Base-by-base conservation (phyloP, 345 rosid species). In the Linum usitatissimum region DNA sequence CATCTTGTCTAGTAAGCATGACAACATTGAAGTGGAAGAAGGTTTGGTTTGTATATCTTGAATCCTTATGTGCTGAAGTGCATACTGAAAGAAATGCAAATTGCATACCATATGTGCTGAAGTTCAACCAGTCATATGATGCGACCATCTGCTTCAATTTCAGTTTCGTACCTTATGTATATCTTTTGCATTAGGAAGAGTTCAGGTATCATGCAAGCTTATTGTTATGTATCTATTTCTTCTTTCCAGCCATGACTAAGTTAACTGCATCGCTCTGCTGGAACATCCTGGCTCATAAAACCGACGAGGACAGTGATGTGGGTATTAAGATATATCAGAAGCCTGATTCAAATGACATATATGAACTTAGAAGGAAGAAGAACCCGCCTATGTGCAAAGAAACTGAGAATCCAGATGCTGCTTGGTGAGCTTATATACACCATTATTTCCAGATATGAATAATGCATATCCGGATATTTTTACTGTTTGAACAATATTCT, bases 251-350 rank as follows among this genome's bases (percentile, higher is more conserved):
- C 62, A 81, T 89, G 98, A 79, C 76, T 61, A 55, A 76, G 31
- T 78, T 92, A 75, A 83, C 82, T 20, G 87, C 98, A 49, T 86
- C 96, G 40, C 73, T 89, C 75, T 86, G 96, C 75, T 92, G 98
- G 96, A 92, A 92, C 66, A 80, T 92, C 63, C 78, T 89, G 71
- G 96, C 95, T 34, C 95, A 89, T 72, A 92, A 83, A 84, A 82
- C 89, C 64, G 98, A 92, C 55, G 98, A 92, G 55, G 81, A 77
- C 38, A 84, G 93, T 66, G 98, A 92, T 63, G 81, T 89, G 81
- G 96, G 86, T 66, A 87, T 88, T 60, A 85, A 79, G 66, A 79
- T 92, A 73, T 92, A 92, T 72, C 98, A 92, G 77, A 92, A 92
- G 81, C 96, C 98, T 0, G 93, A 86, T 18, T 79, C 95, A 53